Conservation (phyloP, 2,329 filamentous ascomycete genomes). For the Phaeophleospora eucalypticola region DNA sequence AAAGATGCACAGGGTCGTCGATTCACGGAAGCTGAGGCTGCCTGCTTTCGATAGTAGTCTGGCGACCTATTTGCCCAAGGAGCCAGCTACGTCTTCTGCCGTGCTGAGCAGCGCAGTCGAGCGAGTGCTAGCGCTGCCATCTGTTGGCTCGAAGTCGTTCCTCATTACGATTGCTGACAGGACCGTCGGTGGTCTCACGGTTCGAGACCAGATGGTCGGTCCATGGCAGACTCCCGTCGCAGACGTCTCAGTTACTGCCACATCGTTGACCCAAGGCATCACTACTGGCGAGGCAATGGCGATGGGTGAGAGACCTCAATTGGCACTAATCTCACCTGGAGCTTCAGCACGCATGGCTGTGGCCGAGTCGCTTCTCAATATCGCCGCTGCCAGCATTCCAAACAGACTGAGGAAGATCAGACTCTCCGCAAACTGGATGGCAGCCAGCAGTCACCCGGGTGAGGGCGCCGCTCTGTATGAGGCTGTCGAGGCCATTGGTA, state of each 20-base stretch:
- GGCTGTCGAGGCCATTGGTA: conserved; percentile 86
- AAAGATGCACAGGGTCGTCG: conserved; percentile 72
- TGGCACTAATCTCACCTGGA: conserved; percentile 83
- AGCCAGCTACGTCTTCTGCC: conserved; percentile 32
- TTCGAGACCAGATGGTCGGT: conserved; percentile 91
- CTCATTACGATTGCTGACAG: conserved; percentile 95
- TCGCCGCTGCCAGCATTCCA: conserved; percentile 73
- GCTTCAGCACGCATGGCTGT: conserved; percentile 96
- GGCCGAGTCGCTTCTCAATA: conserved; percentile 86
- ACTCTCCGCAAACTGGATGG: conserved; percentile 98
- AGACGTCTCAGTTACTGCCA: conserved; percentile 88
- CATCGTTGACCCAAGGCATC: conserved; percentile 67
- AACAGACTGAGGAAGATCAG: conserved; percentile 75
- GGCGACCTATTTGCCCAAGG: conserved; percentile 59
- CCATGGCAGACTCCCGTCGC: conserved; percentile 94
- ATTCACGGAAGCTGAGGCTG: conserved; percentile 64
- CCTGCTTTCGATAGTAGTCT: conserved; percentile 72
- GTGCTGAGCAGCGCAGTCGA: conserved; percentile 63
- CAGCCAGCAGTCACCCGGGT: conserved; percentile 85
- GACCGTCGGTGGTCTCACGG: conserved; percentile 82
- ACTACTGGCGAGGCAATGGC: conserved; percentile 93
- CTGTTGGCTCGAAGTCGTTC: conserved; percentile 96
- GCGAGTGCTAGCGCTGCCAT: conserved; percentile 76
- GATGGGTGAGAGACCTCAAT: conserved; percentile 85
- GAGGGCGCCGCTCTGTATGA: conserved; percentile 91